Evolutionary conservation across 2,329 filamentous ascomycete genomes (phyloP).

Genomic region (Monosporascus ibericus): DNA sequence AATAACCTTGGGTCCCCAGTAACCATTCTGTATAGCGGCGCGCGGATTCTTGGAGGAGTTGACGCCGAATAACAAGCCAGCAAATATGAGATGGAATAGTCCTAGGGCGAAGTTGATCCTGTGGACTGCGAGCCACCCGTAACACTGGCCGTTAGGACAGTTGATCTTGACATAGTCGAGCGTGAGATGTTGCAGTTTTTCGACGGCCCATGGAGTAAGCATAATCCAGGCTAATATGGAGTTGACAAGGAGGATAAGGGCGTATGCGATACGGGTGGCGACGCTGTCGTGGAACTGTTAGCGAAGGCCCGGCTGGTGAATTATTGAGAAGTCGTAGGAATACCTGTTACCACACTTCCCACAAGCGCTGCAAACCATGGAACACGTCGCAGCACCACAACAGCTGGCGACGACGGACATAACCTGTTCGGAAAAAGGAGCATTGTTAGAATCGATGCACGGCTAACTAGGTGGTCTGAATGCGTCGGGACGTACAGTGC

Average conservation of each 20-base stretch:
- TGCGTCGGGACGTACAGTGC: conserved; percentile 61
- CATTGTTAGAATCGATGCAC: conserved; percentile 8
- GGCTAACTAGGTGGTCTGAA: neutral
- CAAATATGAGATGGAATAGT: conserved; percentile 85
- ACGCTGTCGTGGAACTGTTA: conserved; percentile 51
- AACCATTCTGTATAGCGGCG: conserved; percentile 92
- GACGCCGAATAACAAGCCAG: conserved; percentile 79
- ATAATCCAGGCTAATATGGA: conserved; percentile 98
- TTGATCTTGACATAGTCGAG: conserved; percentile 95
- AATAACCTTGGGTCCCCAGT: conserved; percentile 94
- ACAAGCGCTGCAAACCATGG: conserved; percentile 89
- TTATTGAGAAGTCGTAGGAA: neutral
- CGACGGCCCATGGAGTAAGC: conserved; percentile 97
- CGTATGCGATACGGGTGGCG: conserved; percentile 93
- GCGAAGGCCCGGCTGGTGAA: conserved; percentile 5
- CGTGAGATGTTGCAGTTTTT: conserved; percentile 86
- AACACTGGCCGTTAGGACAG: conserved; percentile 84
- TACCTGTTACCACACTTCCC: conserved; percentile 96
- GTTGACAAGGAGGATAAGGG: conserved; percentile 90
- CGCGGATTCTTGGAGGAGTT: conserved; percentile 80
- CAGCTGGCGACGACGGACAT: conserved; percentile 79
- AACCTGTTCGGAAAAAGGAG: conserved; percentile 43
- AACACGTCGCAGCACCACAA: conserved; percentile 94
- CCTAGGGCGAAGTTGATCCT: conserved; percentile 97
- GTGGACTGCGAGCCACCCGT: conserved; percentile 94